Conservation (phyloP, 306 rosid genomes). For the Luffa aegyptiaca region DNA sequence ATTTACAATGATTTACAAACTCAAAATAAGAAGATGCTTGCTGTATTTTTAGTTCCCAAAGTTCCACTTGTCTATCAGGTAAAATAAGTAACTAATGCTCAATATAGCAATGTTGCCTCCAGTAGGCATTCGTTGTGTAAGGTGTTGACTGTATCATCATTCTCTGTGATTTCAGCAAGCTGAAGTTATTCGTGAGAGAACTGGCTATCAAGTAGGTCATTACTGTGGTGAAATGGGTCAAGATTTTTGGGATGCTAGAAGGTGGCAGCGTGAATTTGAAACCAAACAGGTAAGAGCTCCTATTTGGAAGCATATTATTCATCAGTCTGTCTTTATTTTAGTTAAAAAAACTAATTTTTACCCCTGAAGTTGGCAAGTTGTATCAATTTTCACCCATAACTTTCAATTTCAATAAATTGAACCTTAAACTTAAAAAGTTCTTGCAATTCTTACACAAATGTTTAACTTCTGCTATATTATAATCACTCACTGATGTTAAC, state of each 20-base stretch:
- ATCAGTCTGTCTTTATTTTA: background rate
- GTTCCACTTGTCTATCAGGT: constrained; percentile 99
- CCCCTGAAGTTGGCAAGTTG: background rate
- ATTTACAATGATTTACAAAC: constrained; percentile 46
- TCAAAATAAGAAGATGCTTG: constrained; percentile 67
- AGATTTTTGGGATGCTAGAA: constrained; percentile 96
- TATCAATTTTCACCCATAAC: background rate
- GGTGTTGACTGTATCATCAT: constrained; percentile 6
- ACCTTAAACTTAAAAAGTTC: background rate
- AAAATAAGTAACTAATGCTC: background rate
- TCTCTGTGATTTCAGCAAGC: constrained; percentile 73
- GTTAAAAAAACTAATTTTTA: background rate
- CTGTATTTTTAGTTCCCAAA: constrained; percentile 93
- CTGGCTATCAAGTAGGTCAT: constrained; percentile 92
- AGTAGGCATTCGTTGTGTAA: background rate
- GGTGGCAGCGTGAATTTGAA: constrained; percentile 95
- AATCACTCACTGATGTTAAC: background rate
- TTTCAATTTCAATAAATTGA: background rate
- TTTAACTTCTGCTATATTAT: background rate
- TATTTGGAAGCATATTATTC: constrained; percentile 2
- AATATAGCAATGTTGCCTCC: background rate
- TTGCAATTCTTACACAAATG: background rate
- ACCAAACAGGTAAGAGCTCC: constrained; percentile 53
- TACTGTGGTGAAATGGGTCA: constrained; percentile 99
- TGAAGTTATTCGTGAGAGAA: constrained; percentile 91